Evolutionary conservation across 1,139 yeast species (phyloP).

Genomic region (Blastobotrys illinoisensis): DNA sequence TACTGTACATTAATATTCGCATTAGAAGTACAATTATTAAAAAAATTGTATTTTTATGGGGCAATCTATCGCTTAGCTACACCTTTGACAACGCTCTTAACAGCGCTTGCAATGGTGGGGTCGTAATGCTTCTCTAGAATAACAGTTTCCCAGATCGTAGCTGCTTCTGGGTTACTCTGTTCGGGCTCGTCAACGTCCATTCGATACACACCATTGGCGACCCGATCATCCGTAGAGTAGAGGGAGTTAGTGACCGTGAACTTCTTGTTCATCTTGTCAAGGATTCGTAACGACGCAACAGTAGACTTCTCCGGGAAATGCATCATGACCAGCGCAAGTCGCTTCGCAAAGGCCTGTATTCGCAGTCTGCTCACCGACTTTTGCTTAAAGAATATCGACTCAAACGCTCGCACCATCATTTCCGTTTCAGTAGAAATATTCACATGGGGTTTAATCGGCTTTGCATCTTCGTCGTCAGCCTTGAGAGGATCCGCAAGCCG

Average conservation of each 20-base stretch:
- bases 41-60: too few relatives aligned
- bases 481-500: slow-evolving; percentile 73
- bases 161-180: slow-evolving; percentile 78
- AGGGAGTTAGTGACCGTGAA: slow-evolving; percentile 63
- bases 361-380: slow-evolving; percentile 65
- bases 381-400: slow-evolving; percentile 74
- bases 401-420: slow-evolving; percentile 68
- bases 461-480: slow-evolving; percentile 28
- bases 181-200: slow-evolving; percentile 64
- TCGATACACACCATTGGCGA: slow-evolving; percentile 69
- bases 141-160: slow-evolving; percentile 84
- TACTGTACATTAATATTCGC: too few relatives aligned
- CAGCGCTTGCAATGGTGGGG: slow-evolving; percentile 63
- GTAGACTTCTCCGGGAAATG: slow-evolving; percentile 88
- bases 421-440: slow-evolving; percentile 89
- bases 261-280: slow-evolving; percentile 68
- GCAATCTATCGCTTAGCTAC: slow-evolving; percentile 4
- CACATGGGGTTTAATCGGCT: slow-evolving; percentile 55
- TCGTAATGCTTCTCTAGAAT: slow-evolving; percentile 76
- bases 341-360: slow-evolving; percentile 77
- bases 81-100: slow-evolving; percentile 24
- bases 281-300: slow-evolving; percentile 66
- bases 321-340: slow-evolving; percentile 59
- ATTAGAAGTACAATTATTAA: too few relatives aligned
- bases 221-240: slow-evolving; percentile 82